These are phyloP conservation scores for Forsythia viridissima DNA, from an alignment of 257 asterid genomes.

Conservation along the genomic window DNA sequence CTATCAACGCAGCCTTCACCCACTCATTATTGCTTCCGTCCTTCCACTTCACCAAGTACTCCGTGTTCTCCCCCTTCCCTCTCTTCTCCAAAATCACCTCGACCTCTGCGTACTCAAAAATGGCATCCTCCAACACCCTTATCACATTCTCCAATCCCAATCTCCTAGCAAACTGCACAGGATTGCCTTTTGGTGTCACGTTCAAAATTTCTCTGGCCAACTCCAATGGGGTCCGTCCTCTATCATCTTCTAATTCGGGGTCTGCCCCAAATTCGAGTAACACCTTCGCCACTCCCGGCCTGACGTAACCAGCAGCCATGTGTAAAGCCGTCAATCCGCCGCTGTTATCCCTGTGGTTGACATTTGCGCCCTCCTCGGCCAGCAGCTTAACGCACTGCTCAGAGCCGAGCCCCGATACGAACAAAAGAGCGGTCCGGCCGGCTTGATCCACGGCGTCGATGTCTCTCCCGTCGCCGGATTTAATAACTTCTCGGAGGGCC, in stretches of 20 bases:
- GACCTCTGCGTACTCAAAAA: conserved; percentile 83
- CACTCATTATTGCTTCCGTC: conserved; percentile 88
- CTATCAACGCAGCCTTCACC: conserved; percentile 61
- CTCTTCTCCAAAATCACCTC: conserved; percentile 82
- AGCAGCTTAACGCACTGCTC: conserved; percentile 67
- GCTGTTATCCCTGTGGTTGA: conserved; percentile 52
- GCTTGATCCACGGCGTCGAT: conserved; percentile 73
- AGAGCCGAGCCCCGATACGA: conserved; percentile 88
- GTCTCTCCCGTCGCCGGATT: conserved; percentile 63
- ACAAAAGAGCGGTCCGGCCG: conserved; percentile 86
- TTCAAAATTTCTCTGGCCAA: conserved; percentile 69
- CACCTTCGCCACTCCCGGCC: conserved; percentile 64
- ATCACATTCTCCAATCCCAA: conserved; percentile 75
- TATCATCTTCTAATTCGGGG: conserved; percentile 57
- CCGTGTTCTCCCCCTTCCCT: conserved; percentile 72
- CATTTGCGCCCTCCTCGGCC: conserved; percentile 72
- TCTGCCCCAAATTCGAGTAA: conserved; percentile 66
- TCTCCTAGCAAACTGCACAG: conserved; percentile 74
- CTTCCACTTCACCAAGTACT: conserved; percentile 83
- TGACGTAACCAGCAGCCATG: conserved; percentile 89
- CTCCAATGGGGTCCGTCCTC: conserved; percentile 68
- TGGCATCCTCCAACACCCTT: conserved; percentile 59
- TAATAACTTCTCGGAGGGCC: conserved; percentile 46
- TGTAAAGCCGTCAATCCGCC: conserved; percentile 84
- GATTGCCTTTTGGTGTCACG: conserved; percentile 65